phyloP scores from a whole-genome alignment of 371 early-diverging fungal species.

The Mucor sp. region DNA sequence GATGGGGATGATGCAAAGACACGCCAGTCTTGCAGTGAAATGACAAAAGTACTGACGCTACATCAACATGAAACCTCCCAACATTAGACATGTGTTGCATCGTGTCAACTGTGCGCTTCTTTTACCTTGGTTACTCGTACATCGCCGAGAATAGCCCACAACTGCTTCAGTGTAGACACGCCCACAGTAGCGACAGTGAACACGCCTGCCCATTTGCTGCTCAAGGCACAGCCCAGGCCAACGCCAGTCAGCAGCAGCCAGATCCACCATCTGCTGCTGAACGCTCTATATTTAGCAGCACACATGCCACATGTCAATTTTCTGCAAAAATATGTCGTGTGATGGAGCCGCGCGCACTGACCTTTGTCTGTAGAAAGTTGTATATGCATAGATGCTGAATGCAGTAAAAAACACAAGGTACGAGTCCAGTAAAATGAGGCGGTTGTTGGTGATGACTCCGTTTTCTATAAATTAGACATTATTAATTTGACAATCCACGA shows the following conservation, averaged over 20 bases:
- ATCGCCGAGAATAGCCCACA: constrained; percentile 88
- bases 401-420: constrained; percentile 85
- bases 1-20: constrained; percentile 83
- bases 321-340: neutral
- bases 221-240: constrained; percentile 67
- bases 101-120: too few relatives aligned
- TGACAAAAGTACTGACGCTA: constrained; percentile 65
- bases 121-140: constrained; percentile 54
- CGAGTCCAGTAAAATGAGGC: constrained; percentile 90
- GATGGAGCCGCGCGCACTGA: neutral
- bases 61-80: neutral
- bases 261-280: constrained; percentile 66
- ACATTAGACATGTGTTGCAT: neutral
- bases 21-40: constrained; percentile 67
- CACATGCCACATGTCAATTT: neutral
- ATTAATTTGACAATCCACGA: constrained; percentile 4
- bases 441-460: constrained; percentile 84
- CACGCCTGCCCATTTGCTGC: constrained; percentile 92
- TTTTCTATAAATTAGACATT: constrained; percentile 68
- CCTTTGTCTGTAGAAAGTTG: constrained; percentile 70
- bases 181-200: constrained; percentile 89
- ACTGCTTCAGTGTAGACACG: constrained; percentile 79
- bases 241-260: constrained; percentile 78
- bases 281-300: constrained; percentile 44
- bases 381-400: constrained; percentile 75